Conservation (phyloP, 2,329 filamentous ascomycete species). For the Diaporthe longicolla region DNA sequence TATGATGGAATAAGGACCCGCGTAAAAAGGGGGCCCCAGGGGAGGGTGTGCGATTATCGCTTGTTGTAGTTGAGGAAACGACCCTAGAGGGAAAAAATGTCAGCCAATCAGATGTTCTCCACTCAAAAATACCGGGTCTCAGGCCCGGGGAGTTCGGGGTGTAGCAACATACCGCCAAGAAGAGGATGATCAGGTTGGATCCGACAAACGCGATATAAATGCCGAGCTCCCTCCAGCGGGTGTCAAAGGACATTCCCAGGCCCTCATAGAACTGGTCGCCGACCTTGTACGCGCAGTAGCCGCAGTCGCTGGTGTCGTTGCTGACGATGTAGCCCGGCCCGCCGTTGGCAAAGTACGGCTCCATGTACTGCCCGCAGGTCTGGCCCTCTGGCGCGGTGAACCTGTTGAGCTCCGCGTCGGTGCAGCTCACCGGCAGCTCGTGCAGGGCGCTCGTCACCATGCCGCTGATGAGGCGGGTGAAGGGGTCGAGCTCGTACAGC, state of each 20-base stretch:
- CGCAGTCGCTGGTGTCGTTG: slow-evolving; percentile 76
- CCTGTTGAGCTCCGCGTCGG: slow-evolving; percentile 70
- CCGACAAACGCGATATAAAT: slow-evolving; percentile 83
- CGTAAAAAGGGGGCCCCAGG: background rate
- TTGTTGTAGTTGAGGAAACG: slow-evolving; percentile 69
- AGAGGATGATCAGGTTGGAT: slow-evolving; percentile 78
- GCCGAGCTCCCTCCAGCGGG: slow-evolving; percentile 86
- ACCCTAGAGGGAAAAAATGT: slow-evolving; percentile 53
- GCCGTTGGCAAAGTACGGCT: slow-evolving; percentile 76
- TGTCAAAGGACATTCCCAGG: slow-evolving; percentile 75
- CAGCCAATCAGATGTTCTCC: slow-evolving; percentile 6
- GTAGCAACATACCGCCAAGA: slow-evolving; percentile 63
- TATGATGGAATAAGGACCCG: background rate
- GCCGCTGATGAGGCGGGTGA: slow-evolving; percentile 84
- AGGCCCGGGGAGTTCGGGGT: background rate
- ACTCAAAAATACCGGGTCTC: background rate
- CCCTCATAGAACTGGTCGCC: slow-evolving; percentile 85
- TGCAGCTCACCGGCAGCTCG: slow-evolving; percentile 73
- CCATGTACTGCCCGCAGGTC: slow-evolving; percentile 83
- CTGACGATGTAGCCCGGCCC: slow-evolving; percentile 79
- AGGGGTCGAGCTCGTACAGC: slow-evolving; percentile 87
- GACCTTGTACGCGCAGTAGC: slow-evolving; percentile 85
- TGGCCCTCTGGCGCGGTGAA: slow-evolving; percentile 77
- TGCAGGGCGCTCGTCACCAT: slow-evolving; percentile 86
- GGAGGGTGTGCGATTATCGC: slow-evolving; percentile 51